phyloP scores from a whole-genome alignment of 768 basidiomycete genomes.

The Mrakia frigida region DNA sequence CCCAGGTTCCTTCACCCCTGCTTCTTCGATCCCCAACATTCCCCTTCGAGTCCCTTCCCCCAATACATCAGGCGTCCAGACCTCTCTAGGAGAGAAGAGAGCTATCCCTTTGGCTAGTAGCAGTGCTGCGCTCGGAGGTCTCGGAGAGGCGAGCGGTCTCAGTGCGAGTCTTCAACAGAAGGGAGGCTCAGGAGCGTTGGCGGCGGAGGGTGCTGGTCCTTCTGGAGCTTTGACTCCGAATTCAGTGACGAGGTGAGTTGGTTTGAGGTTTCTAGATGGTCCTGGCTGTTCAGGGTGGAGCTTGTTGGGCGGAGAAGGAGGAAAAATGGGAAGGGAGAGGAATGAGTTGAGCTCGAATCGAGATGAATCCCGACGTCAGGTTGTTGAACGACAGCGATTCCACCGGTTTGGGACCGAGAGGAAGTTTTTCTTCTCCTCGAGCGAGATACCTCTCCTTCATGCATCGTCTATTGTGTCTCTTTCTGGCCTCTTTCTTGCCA shows the following conservation, averaged over 20 bases:
- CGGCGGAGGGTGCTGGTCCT: not conserved
- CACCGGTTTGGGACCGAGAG: too few relatives aligned
- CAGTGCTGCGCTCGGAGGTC: not conserved
- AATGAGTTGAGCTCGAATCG: not conserved
- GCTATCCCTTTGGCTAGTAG: not conserved
- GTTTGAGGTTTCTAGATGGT: rapidly evolving
- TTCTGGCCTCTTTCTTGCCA: not conserved
- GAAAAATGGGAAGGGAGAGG: not conserved
- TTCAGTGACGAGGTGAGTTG: not conserved
- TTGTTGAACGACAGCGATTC: too few relatives aligned
- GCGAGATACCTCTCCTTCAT: too few relatives aligned
- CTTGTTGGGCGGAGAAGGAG: not conserved
- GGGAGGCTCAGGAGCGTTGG: not conserved
- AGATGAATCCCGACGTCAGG: not conserved
- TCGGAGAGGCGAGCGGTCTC: not conserved
- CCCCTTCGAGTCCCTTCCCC: conserved; percentile 8
- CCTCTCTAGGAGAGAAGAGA: not conserved
- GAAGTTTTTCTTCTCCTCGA: too few relatives aligned
- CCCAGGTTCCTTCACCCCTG: not conserved
- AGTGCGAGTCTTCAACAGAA: conserved; percentile 8
- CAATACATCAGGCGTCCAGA: not conserved
- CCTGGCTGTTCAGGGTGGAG: not conserved
- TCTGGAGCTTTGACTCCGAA: not conserved
- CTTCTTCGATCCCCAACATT: conserved; percentile 7
- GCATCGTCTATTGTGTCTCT: too few relatives aligned